These are phyloP conservation scores for Leccinum boreale DNA, from an alignment of 768 basidiomycete species.

Conservation along the genomic window DNA sequence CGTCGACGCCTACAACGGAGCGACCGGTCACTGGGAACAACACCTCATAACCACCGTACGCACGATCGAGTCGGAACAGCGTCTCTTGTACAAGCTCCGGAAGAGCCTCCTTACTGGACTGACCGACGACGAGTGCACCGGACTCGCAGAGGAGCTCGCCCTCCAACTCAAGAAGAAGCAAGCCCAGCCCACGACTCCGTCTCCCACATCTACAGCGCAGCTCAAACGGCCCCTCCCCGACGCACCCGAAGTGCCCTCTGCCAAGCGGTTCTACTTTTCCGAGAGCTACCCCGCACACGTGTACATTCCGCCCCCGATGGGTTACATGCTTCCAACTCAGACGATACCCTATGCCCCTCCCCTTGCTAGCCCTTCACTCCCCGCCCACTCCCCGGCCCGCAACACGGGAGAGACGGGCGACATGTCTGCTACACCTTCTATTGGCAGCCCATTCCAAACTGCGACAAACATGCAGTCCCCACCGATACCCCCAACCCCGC, in stretches of 20 bases:
- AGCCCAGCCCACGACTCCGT: neutral
- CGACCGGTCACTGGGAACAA: constrained; percentile 63
- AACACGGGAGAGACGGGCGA: constrained; percentile 17
- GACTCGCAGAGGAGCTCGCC: constrained; percentile 53
- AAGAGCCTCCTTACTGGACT: constrained; percentile 58
- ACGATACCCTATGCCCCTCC: constrained; percentile 25
- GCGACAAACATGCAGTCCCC: constrained; percentile 17
- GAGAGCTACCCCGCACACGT: constrained; percentile 29
- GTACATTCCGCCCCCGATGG: constrained; percentile 27
- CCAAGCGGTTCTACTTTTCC: constrained; percentile 28
- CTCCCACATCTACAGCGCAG: constrained; percentile 11
- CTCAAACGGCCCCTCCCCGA: constrained; percentile 29
- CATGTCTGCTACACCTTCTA: constrained; percentile 9
- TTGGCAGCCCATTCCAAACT: constrained; percentile 15
- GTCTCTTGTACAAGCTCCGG: constrained; percentile 59
- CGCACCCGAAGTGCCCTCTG: constrained; percentile 21
- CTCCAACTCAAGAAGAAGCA: constrained; percentile 37
- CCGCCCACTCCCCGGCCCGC: constrained; percentile 8
- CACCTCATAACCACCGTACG: constrained; percentile 59
- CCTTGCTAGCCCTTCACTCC: constrained; percentile 18
- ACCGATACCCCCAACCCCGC: constrained; percentile 12
- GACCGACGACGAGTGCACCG: constrained; percentile 53
- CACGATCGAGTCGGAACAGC: constrained; percentile 55
- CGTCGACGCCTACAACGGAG: constrained; percentile 57
- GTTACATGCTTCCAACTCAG: constrained; percentile 28